These are phyloP conservation scores for Pseudozyma hubeiensis DNA, from an alignment of 1,284 basidiomycete genomes.

Conservation along the genomic window DNA sequence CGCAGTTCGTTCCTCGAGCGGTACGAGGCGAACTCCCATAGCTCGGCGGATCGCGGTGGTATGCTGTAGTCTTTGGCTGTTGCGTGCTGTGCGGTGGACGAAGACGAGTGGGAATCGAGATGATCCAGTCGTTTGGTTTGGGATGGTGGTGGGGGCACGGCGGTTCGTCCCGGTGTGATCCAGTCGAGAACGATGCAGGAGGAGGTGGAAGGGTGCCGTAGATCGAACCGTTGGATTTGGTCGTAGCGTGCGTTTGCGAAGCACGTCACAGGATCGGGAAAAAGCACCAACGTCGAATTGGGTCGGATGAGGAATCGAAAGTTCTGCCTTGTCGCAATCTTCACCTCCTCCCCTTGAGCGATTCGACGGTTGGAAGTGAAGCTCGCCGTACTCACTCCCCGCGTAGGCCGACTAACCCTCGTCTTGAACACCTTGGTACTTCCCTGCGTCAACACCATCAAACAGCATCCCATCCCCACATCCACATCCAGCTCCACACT, in stretches of 20 bases:
- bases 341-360: not conserved
- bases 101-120: constrained; percentile 16
- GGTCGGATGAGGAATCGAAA: constrained; percentile 53
- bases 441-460: constrained; percentile 85
- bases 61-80: constrained; percentile 8
- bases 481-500: constrained; percentile 76
- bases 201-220: constrained; percentile 40
- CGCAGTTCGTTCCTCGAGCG: constrained; percentile 86
- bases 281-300: constrained; percentile 52
- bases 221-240: constrained; percentile 63
- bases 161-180: constrained; percentile 62
- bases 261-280: constrained; percentile 66
- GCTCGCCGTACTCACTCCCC: constrained; percentile 14
- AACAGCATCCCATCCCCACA: constrained; percentile 74
- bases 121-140: constrained; percentile 3
- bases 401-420: constrained; percentile 15
- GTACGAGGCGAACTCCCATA: constrained; percentile 88
- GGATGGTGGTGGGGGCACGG: not conserved
- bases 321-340: constrained; percentile 29
- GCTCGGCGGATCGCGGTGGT: constrained; percentile 74
- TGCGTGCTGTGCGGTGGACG: not conserved
- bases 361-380: constrained; percentile 2
- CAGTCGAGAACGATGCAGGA: constrained; percentile 64
- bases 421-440: constrained; percentile 69
- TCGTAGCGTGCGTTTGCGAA: constrained; percentile 57